phyloP scores from a whole-genome alignment of 805 yeast species.

The Saturnispora galanensis region DNA sequence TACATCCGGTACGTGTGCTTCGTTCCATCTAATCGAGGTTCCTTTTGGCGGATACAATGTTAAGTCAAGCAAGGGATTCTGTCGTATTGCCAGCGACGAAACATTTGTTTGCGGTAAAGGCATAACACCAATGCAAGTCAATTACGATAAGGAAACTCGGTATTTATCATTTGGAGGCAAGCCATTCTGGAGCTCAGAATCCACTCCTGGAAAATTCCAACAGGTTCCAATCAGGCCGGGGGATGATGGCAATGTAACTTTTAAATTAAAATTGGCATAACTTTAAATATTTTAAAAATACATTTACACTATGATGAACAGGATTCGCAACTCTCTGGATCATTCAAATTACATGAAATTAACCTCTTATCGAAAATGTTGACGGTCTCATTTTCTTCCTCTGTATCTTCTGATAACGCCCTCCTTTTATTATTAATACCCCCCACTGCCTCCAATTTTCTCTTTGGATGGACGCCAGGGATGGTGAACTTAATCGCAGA shows the following conservation, averaged over 20 bases:
- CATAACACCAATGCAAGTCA: conserved; percentile 46
- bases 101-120: conserved; percentile 24
- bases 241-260: conserved; percentile 19
- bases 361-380: conserved; percentile 15
- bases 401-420: background rate
- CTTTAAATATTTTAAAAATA: background rate
- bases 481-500: conserved; percentile 88
- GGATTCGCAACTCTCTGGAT: conserved; percentile 30
- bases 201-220: conserved; percentile 32
- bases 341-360: conserved; percentile 15
- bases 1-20: conserved; percentile 75
- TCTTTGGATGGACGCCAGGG: background rate
- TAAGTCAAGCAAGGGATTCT: conserved; percentile 62
- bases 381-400: background rate
- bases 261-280: conserved; percentile 5
- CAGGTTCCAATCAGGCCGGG: conserved; percentile 44
- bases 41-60: conserved; percentile 67
- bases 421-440: background rate
- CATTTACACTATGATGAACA: conserved; percentile 28
- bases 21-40: conserved; percentile 47
- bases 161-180: conserved; percentile 53
- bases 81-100: conserved; percentile 37
- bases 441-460: background rate
- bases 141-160: conserved; percentile 35
- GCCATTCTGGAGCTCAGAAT: conserved; percentile 47